phyloP scores from a whole-genome alignment of 2,329 filamentous ascomycete genomes.

The Cercospora zeina region DNA sequence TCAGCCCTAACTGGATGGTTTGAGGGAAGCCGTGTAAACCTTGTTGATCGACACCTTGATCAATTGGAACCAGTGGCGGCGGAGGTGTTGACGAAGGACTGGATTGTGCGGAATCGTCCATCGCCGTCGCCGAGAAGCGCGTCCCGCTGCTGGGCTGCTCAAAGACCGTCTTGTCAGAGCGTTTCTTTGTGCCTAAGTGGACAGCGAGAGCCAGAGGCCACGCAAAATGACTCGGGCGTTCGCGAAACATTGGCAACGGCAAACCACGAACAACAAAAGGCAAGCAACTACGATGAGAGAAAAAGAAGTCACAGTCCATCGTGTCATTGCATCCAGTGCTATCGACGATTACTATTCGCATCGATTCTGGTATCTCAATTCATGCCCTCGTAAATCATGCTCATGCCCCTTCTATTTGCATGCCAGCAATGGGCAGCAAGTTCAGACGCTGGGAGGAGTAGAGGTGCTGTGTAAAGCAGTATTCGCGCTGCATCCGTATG shows the following conservation, averaged over 20 bases:
- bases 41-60: constrained; percentile 1
- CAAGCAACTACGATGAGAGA: background rate
- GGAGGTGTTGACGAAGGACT: background rate
- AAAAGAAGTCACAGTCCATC: constrained; percentile 8
- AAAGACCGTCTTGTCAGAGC: background rate
- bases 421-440: background rate
- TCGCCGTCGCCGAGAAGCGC: background rate
- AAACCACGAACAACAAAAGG: background rate
- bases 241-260: background rate
- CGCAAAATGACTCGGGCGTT: background rate
- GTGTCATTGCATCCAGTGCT: constrained; percentile 19
- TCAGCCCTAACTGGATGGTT: background rate
- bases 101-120: background rate
- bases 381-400: constrained; percentile 18
- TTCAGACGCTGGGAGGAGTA: constrained; percentile 3
- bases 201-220: background rate
- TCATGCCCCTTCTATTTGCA: constrained; percentile 9
- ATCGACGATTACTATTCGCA: constrained; percentile 8
- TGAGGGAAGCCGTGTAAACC: constrained; percentile 5
- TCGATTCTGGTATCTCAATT: constrained; percentile 20
- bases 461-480: background rate
- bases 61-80: background rate
- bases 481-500: constrained; percentile 9
- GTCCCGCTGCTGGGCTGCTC: background rate
- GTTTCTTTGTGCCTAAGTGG: background rate